Evolutionary conservation across 1,139 yeast species (phyloP), one percentile per base, ranked within the genome.

Genomic region (Saccharomycopsis hybrid): DNA sequence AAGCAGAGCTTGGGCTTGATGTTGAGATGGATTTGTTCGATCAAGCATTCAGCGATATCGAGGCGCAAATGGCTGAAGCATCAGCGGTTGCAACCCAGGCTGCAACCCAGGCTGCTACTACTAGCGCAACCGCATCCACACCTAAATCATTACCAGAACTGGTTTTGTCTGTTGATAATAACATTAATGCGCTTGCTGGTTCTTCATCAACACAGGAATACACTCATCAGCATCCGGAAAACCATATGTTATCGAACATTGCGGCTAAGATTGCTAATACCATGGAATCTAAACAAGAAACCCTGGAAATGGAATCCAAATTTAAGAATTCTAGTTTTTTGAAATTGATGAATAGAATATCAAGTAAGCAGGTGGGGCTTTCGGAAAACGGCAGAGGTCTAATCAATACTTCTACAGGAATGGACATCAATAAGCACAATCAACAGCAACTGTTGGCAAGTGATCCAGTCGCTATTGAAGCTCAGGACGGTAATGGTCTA

Each of bases 261-360:
- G 66, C 66, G 1, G 53, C 52, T 41, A 57, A 60, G 30, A 60
- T 63, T 41, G 58, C 58, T 1, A 47, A 55, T 29, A 61, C 58
- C 2, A 61, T 63, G 65, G 49, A 54, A 18, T 43, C 57, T 7
- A 39, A 54, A 1, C 40, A 40, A 13, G 43, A 42, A 3, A 47
- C 52, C 1, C 48, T 57, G 18, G 50, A 47, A 9, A 11, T 52
- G 39, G 31, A 39, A 5, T 13, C 33, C 1, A 63, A 62, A 48
- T 61, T 62, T 41, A 55, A 60, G 43, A 58, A 62, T 29, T 61
- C 64, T 3, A 55, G 57, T 29, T 63, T 63, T 51, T 46, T 63
- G 13, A 57, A 60, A 31, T 42, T 63, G 33, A 63, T 63, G 66
- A 56, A 55, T 25, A 50, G 51, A 43, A 61, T 63, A 3, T 52